Conservation (phyloP, 2,329 filamentous ascomycete genomes). For the Fusarium chuoi region DNA sequence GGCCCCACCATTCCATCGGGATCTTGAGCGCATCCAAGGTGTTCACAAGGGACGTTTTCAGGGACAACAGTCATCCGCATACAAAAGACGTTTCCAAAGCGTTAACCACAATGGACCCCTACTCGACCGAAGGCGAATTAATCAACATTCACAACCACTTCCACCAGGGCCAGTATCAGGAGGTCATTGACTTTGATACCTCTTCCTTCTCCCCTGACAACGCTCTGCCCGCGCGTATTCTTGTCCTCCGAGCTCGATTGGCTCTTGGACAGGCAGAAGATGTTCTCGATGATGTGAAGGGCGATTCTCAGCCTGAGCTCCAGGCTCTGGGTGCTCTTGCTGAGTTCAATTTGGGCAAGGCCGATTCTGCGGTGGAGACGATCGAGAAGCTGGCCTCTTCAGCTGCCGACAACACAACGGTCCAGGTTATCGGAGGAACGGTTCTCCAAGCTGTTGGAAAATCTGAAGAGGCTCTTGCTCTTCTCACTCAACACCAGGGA, state of each 20-base stretch:
- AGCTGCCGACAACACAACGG: slow-evolving; percentile 77
- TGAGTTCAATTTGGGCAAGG: slow-evolving; percentile 68
- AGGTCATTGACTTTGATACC: slow-evolving; percentile 87
- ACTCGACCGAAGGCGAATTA: slow-evolving; percentile 76
- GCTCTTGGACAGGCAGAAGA: slow-evolving; percentile 81
- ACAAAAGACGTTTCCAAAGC: slow-evolving; percentile 22
- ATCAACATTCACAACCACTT: slow-evolving; percentile 78
- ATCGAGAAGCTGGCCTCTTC: slow-evolving; percentile 75
- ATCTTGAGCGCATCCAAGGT: slow-evolving; percentile 45
- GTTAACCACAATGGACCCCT: slow-evolving; percentile 70
- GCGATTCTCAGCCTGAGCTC: slow-evolving; percentile 76
- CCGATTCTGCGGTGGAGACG: slow-evolving; percentile 69
- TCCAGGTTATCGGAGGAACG: slow-evolving; percentile 85
- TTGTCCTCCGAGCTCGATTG: slow-evolving; percentile 84
- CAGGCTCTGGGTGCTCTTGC: slow-evolving; percentile 82
- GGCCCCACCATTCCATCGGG: slow-evolving; percentile 43
- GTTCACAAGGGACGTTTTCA: slow-evolving; percentile 43
- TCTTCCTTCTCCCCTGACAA: slow-evolving; percentile 83
- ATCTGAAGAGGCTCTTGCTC: slow-evolving; percentile 83
- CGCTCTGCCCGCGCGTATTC: slow-evolving; percentile 77
- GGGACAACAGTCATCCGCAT: slow-evolving; percentile 26
- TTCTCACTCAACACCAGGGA: slow-evolving; percentile 86
- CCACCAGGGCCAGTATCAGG: slow-evolving; percentile 84
- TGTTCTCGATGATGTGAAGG: slow-evolving; percentile 75
- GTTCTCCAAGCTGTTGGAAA: slow-evolving; percentile 83